Evolutionary conservation across 2,329 filamentous ascomycete genomes (phyloP).

Genomic region (Diplodia intermedia): DNA sequence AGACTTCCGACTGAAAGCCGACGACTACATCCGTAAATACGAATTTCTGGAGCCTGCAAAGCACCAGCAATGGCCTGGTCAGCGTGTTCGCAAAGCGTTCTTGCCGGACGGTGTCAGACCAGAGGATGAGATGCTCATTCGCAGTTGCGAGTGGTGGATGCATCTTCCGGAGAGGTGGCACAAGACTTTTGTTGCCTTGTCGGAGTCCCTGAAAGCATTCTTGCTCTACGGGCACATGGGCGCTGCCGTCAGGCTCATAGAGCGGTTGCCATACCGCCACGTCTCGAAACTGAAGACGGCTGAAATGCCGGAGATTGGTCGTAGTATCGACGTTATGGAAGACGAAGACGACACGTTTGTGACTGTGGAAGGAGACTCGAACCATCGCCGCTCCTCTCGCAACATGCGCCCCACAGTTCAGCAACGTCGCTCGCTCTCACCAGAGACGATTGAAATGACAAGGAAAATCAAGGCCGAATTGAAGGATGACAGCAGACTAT

Average conservation of each 20-base stretch:
- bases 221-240: conserved; percentile 63
- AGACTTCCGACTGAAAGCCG: conserved; percentile 32
- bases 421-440: conserved; percentile 16
- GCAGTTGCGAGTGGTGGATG: conserved; percentile 48
- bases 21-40: conserved; percentile 44
- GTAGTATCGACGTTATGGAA: conserved; percentile 44
- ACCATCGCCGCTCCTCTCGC: conserved; percentile 23
- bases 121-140: conserved; percentile 31
- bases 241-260: conserved; percentile 62
- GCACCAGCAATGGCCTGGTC: conserved; percentile 59
- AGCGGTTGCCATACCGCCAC: conserved; percentile 58
- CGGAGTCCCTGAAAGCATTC: conserved; percentile 81
- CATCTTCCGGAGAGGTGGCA: conserved; percentile 31
- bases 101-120: conserved; percentile 49
- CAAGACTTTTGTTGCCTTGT: conserved; percentile 65
- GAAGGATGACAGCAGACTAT: conserved; percentile 41
- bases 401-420: conserved; percentile 21
- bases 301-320: conserved; percentile 46
- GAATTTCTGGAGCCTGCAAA: conserved; percentile 60
- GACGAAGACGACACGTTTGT: conserved; percentile 18
- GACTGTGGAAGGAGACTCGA: background rate
- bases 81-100: conserved; percentile 73
- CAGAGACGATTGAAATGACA: conserved; percentile 37
- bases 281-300: conserved; percentile 51
- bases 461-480: conserved; percentile 35